These are phyloP conservation scores for Agaricales sp. DNA, from an alignment of 1,284 basidiomycete genomes.

Conservation along the genomic window DNA sequence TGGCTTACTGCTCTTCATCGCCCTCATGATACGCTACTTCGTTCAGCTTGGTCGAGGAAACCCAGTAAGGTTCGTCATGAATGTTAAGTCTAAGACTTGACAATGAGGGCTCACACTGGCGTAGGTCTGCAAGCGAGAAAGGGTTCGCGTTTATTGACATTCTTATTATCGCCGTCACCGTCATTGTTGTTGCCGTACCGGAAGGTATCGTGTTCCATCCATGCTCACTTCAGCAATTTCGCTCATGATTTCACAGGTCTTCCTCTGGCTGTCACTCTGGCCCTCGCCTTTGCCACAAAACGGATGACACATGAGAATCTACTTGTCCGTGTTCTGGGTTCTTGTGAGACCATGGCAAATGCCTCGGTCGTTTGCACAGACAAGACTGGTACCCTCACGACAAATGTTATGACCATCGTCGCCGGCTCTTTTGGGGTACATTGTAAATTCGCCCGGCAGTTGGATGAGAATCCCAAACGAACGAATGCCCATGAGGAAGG, in stretches of 20 bases:
- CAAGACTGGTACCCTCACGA: conserved; percentile 91
- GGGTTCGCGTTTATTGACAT: conserved; percentile 91
- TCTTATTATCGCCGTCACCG: conserved; percentile 89
- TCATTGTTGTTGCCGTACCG: conserved; percentile 95
- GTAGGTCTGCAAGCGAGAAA: conserved; percentile 68
- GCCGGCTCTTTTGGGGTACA: conserved; percentile 91
- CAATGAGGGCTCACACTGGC: conserved; percentile 6
- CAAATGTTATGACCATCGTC: conserved; percentile 93
- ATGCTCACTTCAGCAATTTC: conserved; percentile 5
- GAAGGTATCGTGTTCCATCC: conserved; percentile 70
- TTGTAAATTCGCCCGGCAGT: conserved; percentile 82
- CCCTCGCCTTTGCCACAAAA: conserved; percentile 93
- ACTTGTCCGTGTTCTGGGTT: conserved; percentile 89
- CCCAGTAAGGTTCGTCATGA: conserved; percentile 42
- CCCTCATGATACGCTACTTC: conserved; percentile 92
- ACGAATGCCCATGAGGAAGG: conserved; percentile 63
- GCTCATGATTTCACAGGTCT: conserved; percentile 42
- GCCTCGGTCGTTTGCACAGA: conserved; percentile 95
- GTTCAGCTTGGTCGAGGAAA: conserved; percentile 64
- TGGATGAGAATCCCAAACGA: conserved; percentile 67
- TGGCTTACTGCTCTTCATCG: conserved; percentile 74
- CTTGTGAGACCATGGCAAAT: conserved; percentile 98
- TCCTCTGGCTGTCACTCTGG: conserved; percentile 92
- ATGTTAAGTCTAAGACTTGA: conserved; percentile 1
- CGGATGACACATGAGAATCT: conserved; percentile 94